Conservation (phyloP, 345 rosid genomes). For the Citropsis articulata region DNA sequence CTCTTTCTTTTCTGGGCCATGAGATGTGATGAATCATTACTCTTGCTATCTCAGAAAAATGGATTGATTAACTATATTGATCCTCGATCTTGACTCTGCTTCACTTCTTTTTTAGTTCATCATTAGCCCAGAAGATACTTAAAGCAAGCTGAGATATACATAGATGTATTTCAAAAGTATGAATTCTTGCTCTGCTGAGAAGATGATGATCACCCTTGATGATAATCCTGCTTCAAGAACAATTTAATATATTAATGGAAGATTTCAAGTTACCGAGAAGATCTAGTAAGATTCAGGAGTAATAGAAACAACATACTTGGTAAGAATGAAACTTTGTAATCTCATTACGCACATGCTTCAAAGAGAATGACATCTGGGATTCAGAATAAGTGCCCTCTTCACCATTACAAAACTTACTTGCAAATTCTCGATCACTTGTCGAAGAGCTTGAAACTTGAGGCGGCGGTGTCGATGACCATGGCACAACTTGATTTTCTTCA, state of each 20-base stretch:
- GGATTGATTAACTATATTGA: neutral
- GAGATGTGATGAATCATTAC: neutral
- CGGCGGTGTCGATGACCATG: slow-evolving; percentile 19
- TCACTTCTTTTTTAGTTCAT: slow-evolving; percentile 8
- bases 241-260: neutral
- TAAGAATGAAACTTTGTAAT: neutral
- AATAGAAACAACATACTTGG: neutral
- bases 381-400: slow-evolving; percentile 10
- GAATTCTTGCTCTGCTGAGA: slow-evolving; percentile 9
- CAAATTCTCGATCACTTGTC: slow-evolving; percentile 23
- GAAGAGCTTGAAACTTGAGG: slow-evolving; percentile 29
- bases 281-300: neutral
- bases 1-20: neutral
- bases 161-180: slow-evolving; percentile 4
- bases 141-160: neutral
- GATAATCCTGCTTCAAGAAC: slow-evolving; percentile 9
- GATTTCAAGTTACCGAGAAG: neutral
- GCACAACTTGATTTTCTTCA: slow-evolving; percentile 54
- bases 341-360: slow-evolving; percentile 11
- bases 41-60: neutral
- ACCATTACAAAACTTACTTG: neutral
- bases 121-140: neutral
- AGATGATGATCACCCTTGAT: neutral
- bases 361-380: slow-evolving; percentile 9
- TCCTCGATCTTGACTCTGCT: neutral